A percentile compares a stretch with the other conserved stretches of the same genome.
Evolutionary conservation across 345 rosid species (phyloP).

Genomic region (Fremontodendron californicum): DNA sequence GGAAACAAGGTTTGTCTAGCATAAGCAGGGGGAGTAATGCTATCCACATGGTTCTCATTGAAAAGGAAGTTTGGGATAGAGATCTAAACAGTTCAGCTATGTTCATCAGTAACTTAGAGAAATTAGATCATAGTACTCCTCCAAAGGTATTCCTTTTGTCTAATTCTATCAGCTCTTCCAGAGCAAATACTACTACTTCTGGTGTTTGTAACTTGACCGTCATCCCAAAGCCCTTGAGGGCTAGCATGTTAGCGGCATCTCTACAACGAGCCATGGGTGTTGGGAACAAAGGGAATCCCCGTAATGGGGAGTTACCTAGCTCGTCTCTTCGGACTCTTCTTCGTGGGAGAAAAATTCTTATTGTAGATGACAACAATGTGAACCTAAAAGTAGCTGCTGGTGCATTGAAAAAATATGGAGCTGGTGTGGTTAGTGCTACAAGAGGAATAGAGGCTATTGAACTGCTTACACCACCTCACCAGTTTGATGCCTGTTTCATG

Average conservation of each 20-base stretch:
- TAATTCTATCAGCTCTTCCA: constrained; percentile 43
- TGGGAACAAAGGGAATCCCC: constrained; percentile 51
- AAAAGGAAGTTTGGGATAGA: constrained; percentile 79
- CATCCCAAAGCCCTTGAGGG: constrained; percentile 81
- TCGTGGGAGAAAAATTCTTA: constrained; percentile 65
- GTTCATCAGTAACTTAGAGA: constrained; percentile 38
- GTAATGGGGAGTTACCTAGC: constrained; percentile 56
- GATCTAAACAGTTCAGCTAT: constrained; percentile 39
- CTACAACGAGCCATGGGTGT: constrained; percentile 72
- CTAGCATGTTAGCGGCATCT: constrained; percentile 78
- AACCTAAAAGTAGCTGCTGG: constrained; percentile 89
- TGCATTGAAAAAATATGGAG: constrained; percentile 90
- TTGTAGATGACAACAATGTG: constrained; percentile 83
- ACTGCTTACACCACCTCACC: constrained; percentile 68
- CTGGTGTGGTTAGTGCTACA: constrained; percentile 71
- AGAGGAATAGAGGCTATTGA: constrained; percentile 64
- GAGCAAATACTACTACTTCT: constrained; percentile 21
- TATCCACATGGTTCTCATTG: constrained; percentile 61
- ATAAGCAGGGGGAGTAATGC: constrained; percentile 29
- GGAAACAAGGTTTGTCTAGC: constrained; percentile 41
- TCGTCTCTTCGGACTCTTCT: constrained; percentile 60
- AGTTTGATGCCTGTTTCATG: constrained; percentile 97
- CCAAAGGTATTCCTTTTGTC: constrained; percentile 62
- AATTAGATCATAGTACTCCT: constrained; percentile 25
- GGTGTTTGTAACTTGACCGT: constrained; percentile 35